Base-by-base conservation (phyloP, 805 yeast species). In the Lachancea fermentati region DNA sequence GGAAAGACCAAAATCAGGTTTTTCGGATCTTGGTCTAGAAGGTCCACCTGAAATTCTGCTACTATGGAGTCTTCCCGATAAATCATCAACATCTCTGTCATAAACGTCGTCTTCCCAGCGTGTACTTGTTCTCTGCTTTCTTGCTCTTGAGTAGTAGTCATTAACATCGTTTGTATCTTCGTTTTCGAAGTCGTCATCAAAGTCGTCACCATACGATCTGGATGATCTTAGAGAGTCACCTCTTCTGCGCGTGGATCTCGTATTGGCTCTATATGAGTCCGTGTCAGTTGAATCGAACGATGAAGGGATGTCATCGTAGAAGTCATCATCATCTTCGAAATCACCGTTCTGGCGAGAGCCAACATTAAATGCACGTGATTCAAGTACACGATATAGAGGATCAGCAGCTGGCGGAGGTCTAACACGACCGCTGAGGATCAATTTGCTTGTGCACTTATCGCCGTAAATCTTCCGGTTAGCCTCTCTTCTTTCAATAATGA, bases 381-480 rank as follows among this genome's bases (percentile, higher is more conserved):
- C 91, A 48, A 91, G 72, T 12, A 91, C 83, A 54, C 95, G 75
- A 78, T 87, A 79, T 48, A 91, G 72, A 4, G 93, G 75, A 48
- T 88, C 97, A 51, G 88, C 84, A 8, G 84, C 88, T 19, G 96
- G 87, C 2, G 97, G 97, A 3, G 96, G 77, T 35, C 87, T 91
- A n/a, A 91, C 85, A 49, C 83, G 75, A 30, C 98, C 98, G 5
- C 81, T 67, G 39, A 91, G 71, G 55, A 91, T 85, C 58, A 73
- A 72, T 62, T 85, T 78, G n/a, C 97, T 95, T 44, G 93, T 88
- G 61, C 95, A 84, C 49, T 75, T 78, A 51, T 72, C 74, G 29
- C 98, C 97, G 59, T 91, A 91, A 58, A 91, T 91, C 66, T 91
- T 91, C 57, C 96, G 74, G 65, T 91, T 91, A 19, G 97, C 96